Percentiles rank a stretch among this genome's conserved stretches.
Conservation (phyloP, 345 rosid genomes). For the Brassica carinata region DNA sequence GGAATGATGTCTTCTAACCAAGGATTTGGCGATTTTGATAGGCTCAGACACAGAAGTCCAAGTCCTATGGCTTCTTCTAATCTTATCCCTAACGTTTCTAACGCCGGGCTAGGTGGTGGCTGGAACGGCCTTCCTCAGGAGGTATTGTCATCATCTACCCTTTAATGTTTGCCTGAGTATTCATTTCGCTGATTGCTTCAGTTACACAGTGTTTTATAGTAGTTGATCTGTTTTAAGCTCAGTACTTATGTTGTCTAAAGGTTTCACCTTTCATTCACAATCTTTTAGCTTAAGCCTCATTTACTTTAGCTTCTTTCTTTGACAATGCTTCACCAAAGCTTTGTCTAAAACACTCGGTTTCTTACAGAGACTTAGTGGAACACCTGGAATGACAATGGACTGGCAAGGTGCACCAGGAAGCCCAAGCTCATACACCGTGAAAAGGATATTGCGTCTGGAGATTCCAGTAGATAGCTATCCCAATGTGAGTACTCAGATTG, state of each 20-base stretch:
- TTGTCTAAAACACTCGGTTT: background rate
- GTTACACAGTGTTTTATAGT: background rate
- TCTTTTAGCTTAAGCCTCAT: background rate
- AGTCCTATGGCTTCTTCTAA: slow-evolving; percentile 98
- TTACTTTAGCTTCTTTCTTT: background rate
- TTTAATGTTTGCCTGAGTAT: too few species aligned
- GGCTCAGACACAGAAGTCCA: slow-evolving; percentile 93
- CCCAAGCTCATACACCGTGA: slow-evolving; percentile 93
- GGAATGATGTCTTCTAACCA: slow-evolving; percentile 91
- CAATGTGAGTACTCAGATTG: slow-evolving; percentile 29
- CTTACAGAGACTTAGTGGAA: slow-evolving; percentile 75
- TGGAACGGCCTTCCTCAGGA: slow-evolving; percentile 85
- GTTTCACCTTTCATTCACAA: background rate
- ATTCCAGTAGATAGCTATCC: slow-evolving; percentile 85
- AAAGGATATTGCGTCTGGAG: slow-evolving; percentile 96
- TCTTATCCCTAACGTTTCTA: slow-evolving; percentile 74
- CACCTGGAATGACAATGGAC: slow-evolving; percentile 98
- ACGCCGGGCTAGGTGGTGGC: slow-evolving; percentile 65
- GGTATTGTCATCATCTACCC: slow-evolving; percentile 46
- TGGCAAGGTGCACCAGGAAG: slow-evolving; percentile 99
- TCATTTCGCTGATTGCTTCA: too few species aligned
- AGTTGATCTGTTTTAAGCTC: background rate
- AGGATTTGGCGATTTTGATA: slow-evolving; percentile 88
- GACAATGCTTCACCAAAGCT: background rate
- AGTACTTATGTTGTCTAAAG: background rate